Evolutionary conservation across 2,329 filamentous ascomycete genomes (phyloP).

Genomic region (Byssoonygena ceratinophila): DNA sequence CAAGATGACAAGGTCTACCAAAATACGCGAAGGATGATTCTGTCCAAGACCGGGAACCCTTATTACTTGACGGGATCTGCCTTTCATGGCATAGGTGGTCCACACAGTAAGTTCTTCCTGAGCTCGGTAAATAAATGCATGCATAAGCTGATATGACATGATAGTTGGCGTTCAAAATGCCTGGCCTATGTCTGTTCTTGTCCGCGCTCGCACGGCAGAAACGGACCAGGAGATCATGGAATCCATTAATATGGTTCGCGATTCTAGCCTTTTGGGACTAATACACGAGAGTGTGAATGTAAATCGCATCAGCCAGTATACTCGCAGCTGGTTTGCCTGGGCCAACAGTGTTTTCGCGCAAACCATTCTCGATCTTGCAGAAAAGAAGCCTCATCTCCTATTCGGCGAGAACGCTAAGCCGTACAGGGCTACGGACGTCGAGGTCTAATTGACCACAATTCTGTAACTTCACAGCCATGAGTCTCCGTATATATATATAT

Average conservation of each 20-base stretch:
- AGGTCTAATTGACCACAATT: neutral
- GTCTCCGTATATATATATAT: neutral
- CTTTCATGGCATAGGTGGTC: slow-evolving; percentile 82
- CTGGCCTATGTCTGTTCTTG: slow-evolving; percentile 91
- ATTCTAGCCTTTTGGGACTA: slow-evolving; percentile 64
- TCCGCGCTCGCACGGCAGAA: slow-evolving; percentile 81
- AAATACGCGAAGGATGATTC: slow-evolving; percentile 76
- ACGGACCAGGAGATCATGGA: slow-evolving; percentile 68
- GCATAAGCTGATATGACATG: neutral
- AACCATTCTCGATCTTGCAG: slow-evolving; percentile 80
- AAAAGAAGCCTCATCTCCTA: slow-evolving; percentile 76
- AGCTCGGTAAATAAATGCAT: neutral
- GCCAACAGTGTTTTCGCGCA: slow-evolving; percentile 93
- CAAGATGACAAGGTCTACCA: slow-evolving; percentile 60
- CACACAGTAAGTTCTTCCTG: slow-evolving; percentile 42
- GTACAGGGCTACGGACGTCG: slow-evolving; percentile 20
- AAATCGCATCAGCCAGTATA: slow-evolving; percentile 58
- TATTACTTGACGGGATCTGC: slow-evolving; percentile 69
- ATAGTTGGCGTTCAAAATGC: slow-evolving; percentile 76
- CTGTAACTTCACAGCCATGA: neutral
- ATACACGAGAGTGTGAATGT: slow-evolving; percentile 91
- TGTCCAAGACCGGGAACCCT: slow-evolving; percentile 67
- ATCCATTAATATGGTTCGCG: slow-evolving; percentile 63
- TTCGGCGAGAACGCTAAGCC: slow-evolving; percentile 52
- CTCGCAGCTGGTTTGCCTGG: slow-evolving; percentile 93